Conservation (phyloP, 2,329 filamentous ascomycete species). For the Colletotrichum plurivorum region DNA sequence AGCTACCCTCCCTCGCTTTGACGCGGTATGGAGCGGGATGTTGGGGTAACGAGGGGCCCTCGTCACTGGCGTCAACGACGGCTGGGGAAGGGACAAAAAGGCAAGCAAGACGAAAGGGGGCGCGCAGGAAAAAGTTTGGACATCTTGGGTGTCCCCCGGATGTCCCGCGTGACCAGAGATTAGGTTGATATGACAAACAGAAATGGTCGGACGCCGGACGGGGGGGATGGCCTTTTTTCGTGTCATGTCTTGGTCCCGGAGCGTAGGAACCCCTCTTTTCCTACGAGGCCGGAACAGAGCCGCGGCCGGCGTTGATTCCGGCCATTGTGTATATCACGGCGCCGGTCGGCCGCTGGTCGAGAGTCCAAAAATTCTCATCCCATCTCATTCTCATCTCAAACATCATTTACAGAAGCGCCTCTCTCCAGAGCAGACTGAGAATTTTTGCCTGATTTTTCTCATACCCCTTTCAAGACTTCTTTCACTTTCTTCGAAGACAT, state of each 20-base stretch:
- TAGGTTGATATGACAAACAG: conserved; percentile 42
- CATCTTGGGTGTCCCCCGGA: conserved; percentile 4
- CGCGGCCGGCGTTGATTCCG: conserved; percentile 63
- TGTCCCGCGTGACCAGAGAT: conserved; percentile 37
- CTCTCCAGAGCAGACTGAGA: conserved; percentile 26
- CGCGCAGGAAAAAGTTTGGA: not conserved
- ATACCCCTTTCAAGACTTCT: conserved; percentile 3
- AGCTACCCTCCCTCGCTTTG: too few species aligned
- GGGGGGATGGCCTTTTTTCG: conserved; percentile 10
- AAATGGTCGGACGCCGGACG: conserved; percentile 33
- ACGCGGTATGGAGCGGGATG: too few species aligned
- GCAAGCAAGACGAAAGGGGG: too few species aligned
- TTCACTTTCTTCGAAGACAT: too few species aligned
- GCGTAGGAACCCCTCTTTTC: conserved; percentile 45
- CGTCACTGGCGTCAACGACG: too few species aligned
- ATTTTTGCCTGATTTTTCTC: conserved; percentile 32
- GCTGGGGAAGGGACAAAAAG: too few species aligned
- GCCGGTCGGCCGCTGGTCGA: conserved; percentile 41
- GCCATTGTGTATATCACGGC: conserved; percentile 63
- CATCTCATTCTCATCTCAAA: too few species aligned
- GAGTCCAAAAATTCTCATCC: conserved; percentile 26
- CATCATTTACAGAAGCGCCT: conserved; percentile 6
- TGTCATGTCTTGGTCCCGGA: conserved; percentile 33
- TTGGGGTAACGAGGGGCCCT: too few species aligned
- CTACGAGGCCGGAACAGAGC: conserved; percentile 56